A percentile compares a stretch with the other conserved stretches of the same genome.
phyloP scores from a whole-genome alignment of 495 filamentous ascomycete species.

The Sabuloglossum arenarium region DNA sequence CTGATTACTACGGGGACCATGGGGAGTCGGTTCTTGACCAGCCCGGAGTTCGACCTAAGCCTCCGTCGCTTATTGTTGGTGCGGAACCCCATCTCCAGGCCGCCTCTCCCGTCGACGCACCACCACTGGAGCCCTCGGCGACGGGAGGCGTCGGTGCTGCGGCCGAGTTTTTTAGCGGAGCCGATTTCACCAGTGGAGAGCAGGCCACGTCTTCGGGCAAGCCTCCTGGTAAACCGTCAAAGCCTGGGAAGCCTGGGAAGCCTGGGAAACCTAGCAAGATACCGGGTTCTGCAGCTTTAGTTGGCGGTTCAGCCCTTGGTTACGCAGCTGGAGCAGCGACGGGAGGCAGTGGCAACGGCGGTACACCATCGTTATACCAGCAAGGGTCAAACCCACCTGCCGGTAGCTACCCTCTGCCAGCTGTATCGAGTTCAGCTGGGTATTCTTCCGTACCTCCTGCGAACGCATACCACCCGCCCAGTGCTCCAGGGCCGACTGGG shows the following conservation, averaged over 20 bases:
- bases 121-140: conserved; percentile 3
- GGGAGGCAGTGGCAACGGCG: not conserved
- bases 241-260: conserved; percentile 15
- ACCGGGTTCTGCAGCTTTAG: not conserved
- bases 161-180: conserved; percentile 6
- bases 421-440: not conserved
- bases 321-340: not conserved
- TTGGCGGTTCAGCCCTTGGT: not conserved
- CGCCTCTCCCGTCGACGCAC: not conserved
- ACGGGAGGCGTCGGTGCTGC: conserved; percentile 7
- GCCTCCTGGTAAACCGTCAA: conserved; percentile 9
- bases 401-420: not conserved
- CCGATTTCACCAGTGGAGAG: not conserved
- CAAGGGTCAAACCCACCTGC: not conserved
- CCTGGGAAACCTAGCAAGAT: not conserved
- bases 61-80: conserved; percentile 28
- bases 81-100: conserved; percentile 12
- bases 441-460: not conserved
- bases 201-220: not conserved
- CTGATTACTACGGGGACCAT: conserved; percentile 46
- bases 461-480: not conserved
- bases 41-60: conserved; percentile 33
- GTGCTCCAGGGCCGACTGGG: not conserved
- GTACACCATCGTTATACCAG: not conserved
- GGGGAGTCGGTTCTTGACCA: conserved; percentile 39